Evolutionary conservation across 1,284 basidiomycete genomes (phyloP).

Genomic region (Sutorius eximius): DNA sequence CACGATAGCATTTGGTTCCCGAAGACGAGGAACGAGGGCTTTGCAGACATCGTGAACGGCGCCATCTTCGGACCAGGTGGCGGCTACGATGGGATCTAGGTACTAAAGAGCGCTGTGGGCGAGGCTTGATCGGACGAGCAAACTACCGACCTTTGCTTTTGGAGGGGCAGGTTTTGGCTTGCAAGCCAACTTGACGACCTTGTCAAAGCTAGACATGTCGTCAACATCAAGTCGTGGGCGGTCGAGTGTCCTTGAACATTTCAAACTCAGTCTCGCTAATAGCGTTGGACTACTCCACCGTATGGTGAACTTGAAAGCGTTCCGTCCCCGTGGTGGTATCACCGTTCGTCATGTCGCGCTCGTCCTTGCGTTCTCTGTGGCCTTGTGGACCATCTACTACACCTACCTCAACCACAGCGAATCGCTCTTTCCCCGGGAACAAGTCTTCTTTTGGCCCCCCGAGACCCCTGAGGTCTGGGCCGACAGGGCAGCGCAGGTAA

Average conservation of each 20-base stretch:
- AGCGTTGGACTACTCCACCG: not conserved
- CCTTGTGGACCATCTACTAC: slow-evolving; percentile 19
- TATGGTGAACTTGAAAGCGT: not conserved
- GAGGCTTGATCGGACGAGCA: not conserved
- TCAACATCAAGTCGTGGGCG: not conserved
- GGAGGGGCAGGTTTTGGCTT: slow-evolving; percentile 94
- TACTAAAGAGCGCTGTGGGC: slow-evolving; percentile 47
- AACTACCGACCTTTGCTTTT: slow-evolving; percentile 75
- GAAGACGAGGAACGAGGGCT: slow-evolving; percentile 78
- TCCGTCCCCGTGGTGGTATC: slow-evolving; percentile 21
- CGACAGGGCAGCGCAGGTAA: slow-evolving; percentile 55
- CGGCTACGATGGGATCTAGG: slow-evolving; percentile 89
- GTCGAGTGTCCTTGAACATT: slow-evolving; percentile 10
- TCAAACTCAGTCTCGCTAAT: slow-evolving; percentile 28
- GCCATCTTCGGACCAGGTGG: slow-evolving; percentile 91
- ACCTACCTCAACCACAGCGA: slow-evolving; percentile 1
- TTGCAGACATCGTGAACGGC: slow-evolving; percentile 90
- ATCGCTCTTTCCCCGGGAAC: slow-evolving; percentile 10
- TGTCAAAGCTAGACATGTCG: slow-evolving; percentile 76
- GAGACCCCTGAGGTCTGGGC: slow-evolving; percentile 46
- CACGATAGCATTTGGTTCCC: slow-evolving; percentile 89
- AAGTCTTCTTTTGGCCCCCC: slow-evolving; percentile 22
- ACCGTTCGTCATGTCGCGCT: slow-evolving; percentile 31
- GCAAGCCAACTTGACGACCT: slow-evolving; percentile 88
- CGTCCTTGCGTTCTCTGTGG: slow-evolving; percentile 25